Percentiles rank a stretch among this genome's conserved stretches.
Evolutionary conservation across 805 yeast species (phyloP).

Genomic region (Nakazawaea pomicola): DNA sequence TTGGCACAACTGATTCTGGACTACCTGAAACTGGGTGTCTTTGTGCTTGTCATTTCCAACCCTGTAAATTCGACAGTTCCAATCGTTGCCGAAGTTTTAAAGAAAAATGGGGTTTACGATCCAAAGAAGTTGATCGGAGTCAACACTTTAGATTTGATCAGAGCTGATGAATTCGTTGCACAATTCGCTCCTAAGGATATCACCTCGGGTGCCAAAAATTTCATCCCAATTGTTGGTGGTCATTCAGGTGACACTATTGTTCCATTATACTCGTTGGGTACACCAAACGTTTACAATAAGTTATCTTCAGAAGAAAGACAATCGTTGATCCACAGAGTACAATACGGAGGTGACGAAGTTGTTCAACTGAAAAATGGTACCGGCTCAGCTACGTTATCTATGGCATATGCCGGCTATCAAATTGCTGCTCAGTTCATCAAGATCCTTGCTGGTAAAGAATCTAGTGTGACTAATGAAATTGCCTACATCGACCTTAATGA

Average conservation of each 20-base stretch:
- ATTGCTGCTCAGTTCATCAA: constrained; percentile 45
- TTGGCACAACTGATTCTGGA: constrained; percentile 49
- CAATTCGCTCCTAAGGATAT: constrained; percentile 27
- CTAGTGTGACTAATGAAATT: constrained; percentile 37
- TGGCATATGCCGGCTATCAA: constrained; percentile 89
- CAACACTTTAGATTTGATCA: constrained; percentile 80
- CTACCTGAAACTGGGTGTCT: constrained; percentile 60
- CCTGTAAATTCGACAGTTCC: constrained; percentile 95
- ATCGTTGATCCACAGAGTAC: constrained; percentile 76
- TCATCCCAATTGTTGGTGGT: constrained; percentile 83
- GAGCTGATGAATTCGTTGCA: constrained; percentile 79
- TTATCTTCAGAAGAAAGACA: constrained; percentile 31
- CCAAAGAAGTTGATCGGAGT: constrained; percentile 80
- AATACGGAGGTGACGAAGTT: constrained; percentile 95
- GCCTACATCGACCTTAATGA: constrained; percentile 47
- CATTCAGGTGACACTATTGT: constrained; percentile 95
- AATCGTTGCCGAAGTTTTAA: constrained; percentile 75
- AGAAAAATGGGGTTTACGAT: constrained; percentile 60
- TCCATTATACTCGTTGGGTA: constrained; percentile 60
- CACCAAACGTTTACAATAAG: constrained; percentile 22
- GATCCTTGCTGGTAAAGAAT: constrained; percentile 23
- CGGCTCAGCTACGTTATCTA: constrained; percentile 89
- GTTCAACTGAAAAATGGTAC: constrained; percentile 92
- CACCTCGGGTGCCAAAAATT: constrained; percentile 30
- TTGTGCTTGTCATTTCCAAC: constrained; percentile 79